These are phyloP conservation scores for Curvularia lunata DNA, from an alignment of 2,329 filamentous ascomycete species.

Conservation along the genomic window DNA sequence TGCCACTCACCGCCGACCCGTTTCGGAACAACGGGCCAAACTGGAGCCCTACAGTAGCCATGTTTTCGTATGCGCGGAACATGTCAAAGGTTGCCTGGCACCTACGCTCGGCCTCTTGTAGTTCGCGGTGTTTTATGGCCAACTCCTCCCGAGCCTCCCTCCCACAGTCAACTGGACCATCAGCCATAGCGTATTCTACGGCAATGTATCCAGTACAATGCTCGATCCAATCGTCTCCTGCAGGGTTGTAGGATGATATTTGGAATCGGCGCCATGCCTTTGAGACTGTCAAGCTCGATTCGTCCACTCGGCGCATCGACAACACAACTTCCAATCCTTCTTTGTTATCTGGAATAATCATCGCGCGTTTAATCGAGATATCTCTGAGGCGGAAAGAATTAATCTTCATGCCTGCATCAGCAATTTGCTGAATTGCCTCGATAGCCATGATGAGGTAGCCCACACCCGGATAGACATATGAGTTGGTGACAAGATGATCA, in stretches of 20 bases:
- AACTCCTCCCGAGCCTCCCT: constrained; percentile 2
- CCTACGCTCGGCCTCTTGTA: constrained; percentile 2
- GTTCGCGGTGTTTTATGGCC: not conserved
- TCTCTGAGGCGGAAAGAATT: constrained; percentile 2
- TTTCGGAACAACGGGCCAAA: constrained; percentile 3
- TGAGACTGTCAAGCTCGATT: constrained; percentile 1
- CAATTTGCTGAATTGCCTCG: constrained; percentile 12
- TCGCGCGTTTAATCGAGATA: constrained; percentile 2
- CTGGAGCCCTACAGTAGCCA: constrained; percentile 4
- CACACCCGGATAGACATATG: constrained; percentile 21
- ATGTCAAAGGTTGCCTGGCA: constrained; percentile 3
- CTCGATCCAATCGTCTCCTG: constrained; percentile 3
- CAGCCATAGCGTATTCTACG: constrained; percentile 1
- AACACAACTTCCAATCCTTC: constrained; percentile 2
- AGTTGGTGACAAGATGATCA: constrained; percentile 17
- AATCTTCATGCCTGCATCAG: constrained; percentile 1
- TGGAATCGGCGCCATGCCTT: constrained; percentile 5
- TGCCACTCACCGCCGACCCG: constrained; percentile 1
- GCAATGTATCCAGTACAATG: constrained; percentile 3
- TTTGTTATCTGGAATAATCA: constrained; percentile 4
- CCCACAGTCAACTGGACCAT: not conserved
- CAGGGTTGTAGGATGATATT: constrained; percentile 6
- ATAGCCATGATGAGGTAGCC: constrained; percentile 12
- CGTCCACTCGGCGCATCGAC: constrained; percentile 3
- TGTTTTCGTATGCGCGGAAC: constrained; percentile 5